Percentiles rank a stretch among this genome's conserved stretches.
Conservation (phyloP, 805 yeast genomes). For the Wickerhamomyces xylosicus region DNA sequence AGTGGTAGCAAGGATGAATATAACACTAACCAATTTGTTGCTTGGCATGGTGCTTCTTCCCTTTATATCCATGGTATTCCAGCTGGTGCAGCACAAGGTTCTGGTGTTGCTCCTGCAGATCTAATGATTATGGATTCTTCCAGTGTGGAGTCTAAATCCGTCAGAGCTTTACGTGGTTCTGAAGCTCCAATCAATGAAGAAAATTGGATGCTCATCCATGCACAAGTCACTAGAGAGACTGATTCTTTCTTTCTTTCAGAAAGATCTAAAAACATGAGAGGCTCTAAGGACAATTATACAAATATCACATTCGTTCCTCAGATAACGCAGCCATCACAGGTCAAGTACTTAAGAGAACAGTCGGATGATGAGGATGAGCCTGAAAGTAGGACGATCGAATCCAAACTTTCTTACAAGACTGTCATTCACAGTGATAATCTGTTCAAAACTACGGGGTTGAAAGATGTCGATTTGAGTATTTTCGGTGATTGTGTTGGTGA, state of each 20-base stretch:
- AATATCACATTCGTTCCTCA: conserved; percentile 70
- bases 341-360: conserved; percentile 16
- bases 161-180: conserved; percentile 13
- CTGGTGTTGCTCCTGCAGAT: conserved; percentile 9
- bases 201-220: conserved; percentile 80
- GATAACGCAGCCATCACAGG: conserved; percentile 57
- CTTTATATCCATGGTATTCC: conserved; percentile 25
- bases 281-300: conserved; percentile 73
- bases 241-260: conserved; percentile 54
- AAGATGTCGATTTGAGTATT: conserved; percentile 44
- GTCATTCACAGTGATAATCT: conserved; percentile 36
- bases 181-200: conserved; percentile 38
- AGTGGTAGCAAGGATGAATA: conserved; percentile 32
- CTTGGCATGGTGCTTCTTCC: conserved; percentile 38
- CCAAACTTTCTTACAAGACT: conserved; percentile 35
- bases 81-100: conserved; percentile 3
- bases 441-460: conserved; percentile 53
- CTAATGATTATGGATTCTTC: not conserved
- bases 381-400: no score
- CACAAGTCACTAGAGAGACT: conserved; percentile 63
- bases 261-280: conserved; percentile 43
- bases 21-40: conserved; percentile 40
- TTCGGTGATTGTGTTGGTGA: conserved; percentile 50
- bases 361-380: conserved; percentile 20
- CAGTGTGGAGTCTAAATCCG: conserved; percentile 13